phyloP scores from a whole-genome alignment of 1,284 basidiomycete genomes.

The Moesziomyces parantarcticus region DNA sequence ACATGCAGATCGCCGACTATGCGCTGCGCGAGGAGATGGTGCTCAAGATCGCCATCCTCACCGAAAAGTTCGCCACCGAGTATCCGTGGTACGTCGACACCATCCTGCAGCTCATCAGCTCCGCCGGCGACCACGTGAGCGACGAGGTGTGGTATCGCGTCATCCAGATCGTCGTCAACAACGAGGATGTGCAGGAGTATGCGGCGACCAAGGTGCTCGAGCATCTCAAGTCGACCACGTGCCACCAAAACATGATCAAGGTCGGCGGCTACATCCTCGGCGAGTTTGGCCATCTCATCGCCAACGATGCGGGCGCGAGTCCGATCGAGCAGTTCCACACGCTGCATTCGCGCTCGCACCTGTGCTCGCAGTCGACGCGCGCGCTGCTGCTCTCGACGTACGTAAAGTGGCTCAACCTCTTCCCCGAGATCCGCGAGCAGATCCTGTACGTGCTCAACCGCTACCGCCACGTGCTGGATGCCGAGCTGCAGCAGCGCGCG shows the following conservation, averaged over 20 bases:
- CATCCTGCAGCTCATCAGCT: slow-evolving; percentile 88
- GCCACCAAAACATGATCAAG: slow-evolving; percentile 96
- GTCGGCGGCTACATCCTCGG: slow-evolving; percentile 97
- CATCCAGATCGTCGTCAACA: slow-evolving; percentile 97
- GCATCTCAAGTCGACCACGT: slow-evolving; percentile 85
- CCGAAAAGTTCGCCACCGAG: slow-evolving; percentile 92
- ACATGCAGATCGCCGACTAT: slow-evolving; percentile 93
- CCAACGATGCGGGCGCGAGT: slow-evolving; percentile 90
- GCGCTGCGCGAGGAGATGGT: slow-evolving; percentile 97
- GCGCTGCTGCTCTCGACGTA: slow-evolving; percentile 95
- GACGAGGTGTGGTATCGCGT: slow-evolving; percentile 99
- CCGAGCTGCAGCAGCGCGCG: slow-evolving; percentile 96
- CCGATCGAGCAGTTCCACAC: slow-evolving; percentile 95
- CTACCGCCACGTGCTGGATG: slow-evolving; percentile 93
- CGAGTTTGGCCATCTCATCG: slow-evolving; percentile 92
- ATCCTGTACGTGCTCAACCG: slow-evolving; percentile 94
- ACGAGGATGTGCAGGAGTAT: slow-evolving; percentile 88
- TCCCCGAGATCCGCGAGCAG: slow-evolving; percentile 96
- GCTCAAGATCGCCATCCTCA: slow-evolving; percentile 95
- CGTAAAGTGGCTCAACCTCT: slow-evolving; percentile 99
- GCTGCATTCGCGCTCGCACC: slow-evolving; percentile 93
- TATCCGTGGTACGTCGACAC: slow-evolving; percentile 70
- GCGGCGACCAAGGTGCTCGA: slow-evolving; percentile 93
- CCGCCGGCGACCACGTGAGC: slow-evolving; percentile 96
- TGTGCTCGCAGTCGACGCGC: slow-evolving; percentile 90